Evolutionary conservation across 2,329 filamentous ascomycete species (phyloP).

Genomic region (Stachybotrys echinatus): DNA sequence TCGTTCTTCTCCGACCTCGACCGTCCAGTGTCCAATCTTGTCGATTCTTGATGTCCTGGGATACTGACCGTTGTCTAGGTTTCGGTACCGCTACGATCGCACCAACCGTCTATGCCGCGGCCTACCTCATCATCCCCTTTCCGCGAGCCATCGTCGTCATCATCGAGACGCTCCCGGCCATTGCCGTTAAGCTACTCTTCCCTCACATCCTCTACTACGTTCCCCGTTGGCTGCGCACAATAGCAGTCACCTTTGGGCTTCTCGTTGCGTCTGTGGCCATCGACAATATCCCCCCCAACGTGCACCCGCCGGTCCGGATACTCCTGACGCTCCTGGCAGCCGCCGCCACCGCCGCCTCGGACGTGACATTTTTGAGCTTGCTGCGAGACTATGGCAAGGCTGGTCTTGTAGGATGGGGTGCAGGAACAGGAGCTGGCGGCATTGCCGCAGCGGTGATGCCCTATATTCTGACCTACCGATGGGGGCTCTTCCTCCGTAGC

Average conservation of each 20-base stretch:
- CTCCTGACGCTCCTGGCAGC: slow-evolving; percentile 22
- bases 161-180: slow-evolving; percentile 22
- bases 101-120: slow-evolving; percentile 22
- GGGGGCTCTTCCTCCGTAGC: slow-evolving; percentile 19
- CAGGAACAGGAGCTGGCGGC: slow-evolving; percentile 23
- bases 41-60: not conserved
- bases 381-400: slow-evolving; percentile 20
- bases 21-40: not conserved
- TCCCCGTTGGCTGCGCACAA: slow-evolving; percentile 20
- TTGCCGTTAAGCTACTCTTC: slow-evolving; percentile 21
- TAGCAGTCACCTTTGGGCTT: slow-evolving; percentile 21
- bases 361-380: slow-evolving; percentile 25
- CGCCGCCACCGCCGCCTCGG: slow-evolving; percentile 19
- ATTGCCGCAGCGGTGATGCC: slow-evolving; percentile 21
- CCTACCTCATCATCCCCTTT: slow-evolving; percentile 29
- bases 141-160: slow-evolving; percentile 23
- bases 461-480: slow-evolving; percentile 19
- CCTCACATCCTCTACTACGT: slow-evolving; percentile 19
- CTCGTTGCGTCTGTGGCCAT: slow-evolving; percentile 19
- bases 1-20: not conserved
- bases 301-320: slow-evolving; percentile 21
- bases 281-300: slow-evolving; percentile 24
- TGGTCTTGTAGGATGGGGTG: slow-evolving; percentile 28
- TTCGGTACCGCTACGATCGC: slow-evolving; percentile 23
- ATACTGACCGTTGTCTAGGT: slow-evolving; percentile 14